These are phyloP conservation scores for Phytophthora sp. DNA, from an alignment of 352 stramenopile genomes.

Conservation along the genomic window DNA sequence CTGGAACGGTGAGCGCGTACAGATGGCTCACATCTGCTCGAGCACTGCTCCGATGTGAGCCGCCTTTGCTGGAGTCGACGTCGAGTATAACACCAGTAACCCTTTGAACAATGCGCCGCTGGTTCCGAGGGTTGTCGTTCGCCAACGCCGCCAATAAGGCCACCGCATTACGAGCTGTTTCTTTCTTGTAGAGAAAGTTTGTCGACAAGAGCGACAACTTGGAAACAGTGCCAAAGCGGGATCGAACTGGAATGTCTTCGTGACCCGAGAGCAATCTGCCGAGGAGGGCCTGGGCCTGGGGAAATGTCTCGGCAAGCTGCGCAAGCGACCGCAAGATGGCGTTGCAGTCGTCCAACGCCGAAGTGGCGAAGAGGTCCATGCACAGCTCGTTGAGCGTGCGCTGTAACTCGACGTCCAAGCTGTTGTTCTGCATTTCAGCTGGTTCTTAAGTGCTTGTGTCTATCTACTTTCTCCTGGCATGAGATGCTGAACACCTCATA, in stretches of 20 bases:
- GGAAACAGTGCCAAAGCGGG: background rate
- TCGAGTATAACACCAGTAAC: constrained; percentile 33
- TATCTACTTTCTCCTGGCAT: no score
- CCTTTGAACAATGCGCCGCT: constrained; percentile 49
- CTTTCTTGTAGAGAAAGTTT: constrained; percentile 44
- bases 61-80: constrained; percentile 11
- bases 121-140: constrained; percentile 36
- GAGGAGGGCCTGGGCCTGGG: constrained; percentile 35
- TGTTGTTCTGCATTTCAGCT: constrained; percentile 27
- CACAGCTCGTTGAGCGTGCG: constrained; percentile 45
- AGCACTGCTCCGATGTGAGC: background rate
- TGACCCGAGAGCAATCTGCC: constrained; percentile 32
- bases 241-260: background rate
- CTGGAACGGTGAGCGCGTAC: constrained; percentile 47
- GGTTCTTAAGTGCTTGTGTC: constrained; percentile 17
- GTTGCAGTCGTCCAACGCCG: constrained; percentile 26
- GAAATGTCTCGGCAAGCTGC: constrained; percentile 37
- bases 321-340: constrained; percentile 43
- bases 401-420: constrained; percentile 38
- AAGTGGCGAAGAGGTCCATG: constrained; percentile 33
- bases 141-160: constrained; percentile 44
- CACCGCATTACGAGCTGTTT: constrained; percentile 34
- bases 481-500: constrained; percentile 3
- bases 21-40: constrained; percentile 19
- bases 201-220: constrained; percentile 31